These are phyloP conservation scores for Vachellia pachyceras DNA, from an alignment of 306 rosid genomes.

Conservation along the genomic window DNA sequence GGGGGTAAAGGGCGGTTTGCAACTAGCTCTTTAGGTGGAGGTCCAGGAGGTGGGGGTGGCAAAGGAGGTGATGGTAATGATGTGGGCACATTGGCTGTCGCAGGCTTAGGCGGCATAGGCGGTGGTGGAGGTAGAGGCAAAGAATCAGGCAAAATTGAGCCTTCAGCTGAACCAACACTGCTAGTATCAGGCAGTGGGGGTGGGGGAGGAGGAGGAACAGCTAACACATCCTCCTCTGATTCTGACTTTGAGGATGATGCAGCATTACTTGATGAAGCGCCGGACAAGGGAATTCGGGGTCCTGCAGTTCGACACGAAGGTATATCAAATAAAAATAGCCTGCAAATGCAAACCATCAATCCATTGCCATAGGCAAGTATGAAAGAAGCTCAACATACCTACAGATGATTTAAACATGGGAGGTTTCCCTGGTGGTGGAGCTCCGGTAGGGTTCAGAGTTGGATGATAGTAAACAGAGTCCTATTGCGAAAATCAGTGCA, in stretches of 20 bases:
- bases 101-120: conserved; percentile 90
- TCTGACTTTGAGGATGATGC: conserved; percentile 80
- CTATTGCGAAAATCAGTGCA: conserved; percentile 45
- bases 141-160: conserved; percentile 68
- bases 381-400: conserved; percentile 57
- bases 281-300: conserved; percentile 89
- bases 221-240: conserved; percentile 65
- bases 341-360: conserved; percentile 30
- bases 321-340: conserved; percentile 3
- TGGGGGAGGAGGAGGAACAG: conserved; percentile 68
- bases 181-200: conserved; percentile 61
- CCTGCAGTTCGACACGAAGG: conserved; percentile 60
- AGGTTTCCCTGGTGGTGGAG: conserved; percentile 99
- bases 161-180: conserved; percentile 56
- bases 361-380: conserved; percentile 18
- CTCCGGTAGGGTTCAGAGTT: conserved; percentile 93
- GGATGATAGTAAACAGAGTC: conserved; percentile 93
- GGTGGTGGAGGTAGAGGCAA: conserved; percentile 98
- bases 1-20: conserved; percentile 62
- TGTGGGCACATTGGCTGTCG: conserved; percentile 50
- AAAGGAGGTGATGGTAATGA: conserved; percentile 81
- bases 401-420: conserved; percentile 95
- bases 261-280: conserved; percentile 75
- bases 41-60: conserved; percentile 99
- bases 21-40: conserved; percentile 78